Base-by-base conservation (phyloP, 1,139 yeast genomes). In the Debaryomyces subglobosus region DNA sequence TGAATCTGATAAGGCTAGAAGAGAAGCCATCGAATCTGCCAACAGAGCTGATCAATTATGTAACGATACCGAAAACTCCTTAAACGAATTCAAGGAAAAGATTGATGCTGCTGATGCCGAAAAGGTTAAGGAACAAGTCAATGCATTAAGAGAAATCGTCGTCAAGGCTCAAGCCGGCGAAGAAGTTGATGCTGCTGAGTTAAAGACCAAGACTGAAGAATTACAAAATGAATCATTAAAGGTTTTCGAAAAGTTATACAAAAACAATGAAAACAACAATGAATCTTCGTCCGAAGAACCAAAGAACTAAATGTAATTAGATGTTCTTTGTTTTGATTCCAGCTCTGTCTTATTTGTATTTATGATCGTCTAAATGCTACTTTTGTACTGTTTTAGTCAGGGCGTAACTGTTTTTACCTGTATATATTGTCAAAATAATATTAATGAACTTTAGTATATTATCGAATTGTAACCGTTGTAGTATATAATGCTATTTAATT, bases 41-140 rank as follows among this genome's bases (percentile, higher is more conserved):
- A 94, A 94, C 91, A 90, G 90, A 74, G 97, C 97, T 59, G 98
- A 94, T 75, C 92, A 89, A 75, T 85, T 92, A 71, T 89, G 95
- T 75, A 89, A 89, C 76, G 98, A 92, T 76, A 92, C 97, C 63
- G 98, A 94, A 80, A 81, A 82, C 78, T 91, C 97, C 49, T 80
- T 94, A 74, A 86, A 84, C 73, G 97, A 94, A 80, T 90, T 89
- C 79, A 92, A 89, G 79, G 96, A 89, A 61, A 95, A 92, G 80
- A 75, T 94, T 59, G 95, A 90, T 69, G 81, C 87, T 74, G 85
- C 85, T 58, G 95, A 87, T 66, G 91, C 89, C 61, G 96, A 89
- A 66, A 86, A 86, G 78, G 88, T 94, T 61, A 85, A 83, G 76
- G 86, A 81, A 68, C 83, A 83, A 73, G 83, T 94, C 64, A 72